Base-by-base conservation (phyloP, 176 grass and related monocot species). In the Oryza coarctata region DNA sequence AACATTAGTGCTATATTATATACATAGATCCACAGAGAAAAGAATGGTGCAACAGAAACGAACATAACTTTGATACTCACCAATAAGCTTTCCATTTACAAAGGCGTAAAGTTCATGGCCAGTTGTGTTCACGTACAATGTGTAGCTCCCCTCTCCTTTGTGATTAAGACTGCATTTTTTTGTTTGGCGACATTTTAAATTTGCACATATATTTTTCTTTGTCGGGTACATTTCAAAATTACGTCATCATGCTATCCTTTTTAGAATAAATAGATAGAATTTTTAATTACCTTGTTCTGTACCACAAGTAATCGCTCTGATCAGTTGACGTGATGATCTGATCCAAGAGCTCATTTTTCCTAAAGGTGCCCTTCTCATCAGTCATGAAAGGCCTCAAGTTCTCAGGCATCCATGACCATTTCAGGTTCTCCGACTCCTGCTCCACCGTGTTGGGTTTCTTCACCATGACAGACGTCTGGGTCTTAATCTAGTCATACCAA, bases 301-400 rank as follows among this genome's bases (percentile, higher is more conserved):
- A 97, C 92, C 94, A 97, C 33, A 97, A 44, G 81, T 97, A 97
- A 62, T 97, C 94, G 34, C 92, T 97, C 66, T 89, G 83, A 64
- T 94, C 94, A 22, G 79, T 22, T 2, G 80, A 75, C 0, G 90
- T 83, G 7, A 39, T 39, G 57, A 89, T 89, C 78, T 89, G 88
- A 22, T 89, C 88, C 8, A 89, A 14, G n/a, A 86, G 83, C 65
- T 72, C 25, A 13, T 52, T 26, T 55, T 70, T 70, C 29, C 43
- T 85, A 7, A 89, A 86, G 73, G 5, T 82, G 1, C 83, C 78
- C 41, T 31, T 79, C 12, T 86, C 58, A 6, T 89, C 88, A 0
- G 78, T 89, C 83, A 89, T 82, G 72, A 89, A 89, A 0, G 82
- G 83, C 41, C 40, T 80, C 3, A 89, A 78, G 77, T 89, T 77